Conservation (phyloP, 1,284 basidiomycete genomes). For the Afroboletus lepidellus region DNA sequence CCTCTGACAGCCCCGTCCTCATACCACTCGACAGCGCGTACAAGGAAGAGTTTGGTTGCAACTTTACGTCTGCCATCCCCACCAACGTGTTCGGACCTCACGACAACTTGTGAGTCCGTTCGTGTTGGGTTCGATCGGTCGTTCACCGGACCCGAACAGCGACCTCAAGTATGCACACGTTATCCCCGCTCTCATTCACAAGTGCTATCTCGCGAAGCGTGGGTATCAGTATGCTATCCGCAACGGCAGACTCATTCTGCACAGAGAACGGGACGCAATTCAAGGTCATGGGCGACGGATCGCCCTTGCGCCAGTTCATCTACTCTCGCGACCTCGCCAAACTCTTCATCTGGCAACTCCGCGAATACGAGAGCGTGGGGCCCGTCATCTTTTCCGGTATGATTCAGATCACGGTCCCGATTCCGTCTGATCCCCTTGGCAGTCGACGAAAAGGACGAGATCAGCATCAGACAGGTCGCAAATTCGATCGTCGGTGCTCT, state of each 20-base stretch:
- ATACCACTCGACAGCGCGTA: constrained; percentile 61
- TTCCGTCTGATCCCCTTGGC: neutral
- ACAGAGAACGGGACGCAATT: constrained; percentile 82
- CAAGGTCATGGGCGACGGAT: constrained; percentile 81
- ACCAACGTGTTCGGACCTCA: constrained; percentile 88
- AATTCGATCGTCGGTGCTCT: constrained; percentile 82
- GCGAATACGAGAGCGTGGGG: constrained; percentile 85
- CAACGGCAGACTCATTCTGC: neutral
- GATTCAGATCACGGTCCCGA: neutral
- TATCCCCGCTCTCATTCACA: constrained; percentile 87
- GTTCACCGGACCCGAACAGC: constrained; percentile 39
- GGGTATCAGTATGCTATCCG: constrained; percentile 19
- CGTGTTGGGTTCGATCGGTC: neutral
- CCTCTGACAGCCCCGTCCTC: neutral
- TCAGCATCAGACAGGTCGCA: constrained; percentile 82
- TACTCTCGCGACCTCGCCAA: constrained; percentile 92
- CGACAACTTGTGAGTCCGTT: constrained; percentile 66
- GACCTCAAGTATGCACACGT: constrained; percentile 88
- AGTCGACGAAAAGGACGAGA: constrained; percentile 89
- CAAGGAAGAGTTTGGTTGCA: constrained; percentile 86
- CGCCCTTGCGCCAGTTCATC: constrained; percentile 89
- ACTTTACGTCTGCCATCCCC: constrained; percentile 90
- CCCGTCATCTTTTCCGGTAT: constrained; percentile 85
- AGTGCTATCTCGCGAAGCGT: constrained; percentile 87
- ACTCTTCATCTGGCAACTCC: constrained; percentile 88